Conservation (phyloP, 1,139 yeast species). For the Arxiozyma heterogenica region DNA sequence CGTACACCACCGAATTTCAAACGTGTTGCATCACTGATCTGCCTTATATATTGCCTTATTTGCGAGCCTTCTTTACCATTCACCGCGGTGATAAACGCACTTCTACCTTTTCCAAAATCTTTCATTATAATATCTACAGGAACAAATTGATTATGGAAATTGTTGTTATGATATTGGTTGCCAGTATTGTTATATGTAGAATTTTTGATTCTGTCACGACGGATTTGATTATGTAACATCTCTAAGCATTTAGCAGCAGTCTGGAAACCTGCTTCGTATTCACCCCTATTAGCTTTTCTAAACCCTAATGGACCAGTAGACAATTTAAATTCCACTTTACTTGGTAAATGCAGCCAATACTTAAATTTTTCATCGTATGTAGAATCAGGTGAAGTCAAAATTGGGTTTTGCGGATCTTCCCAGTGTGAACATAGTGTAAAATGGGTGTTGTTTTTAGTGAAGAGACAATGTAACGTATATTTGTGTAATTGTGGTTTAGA, state of each 20-base stretch:
- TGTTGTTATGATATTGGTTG: not conserved
- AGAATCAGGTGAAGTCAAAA: slow-evolving; percentile 46
- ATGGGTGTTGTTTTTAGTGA: slow-evolving; percentile 76
- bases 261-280: slow-evolving; percentile 92
- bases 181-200: not conserved
- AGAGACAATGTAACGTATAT: slow-evolving; percentile 63
- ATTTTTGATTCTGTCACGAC: not conserved
- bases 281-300: slow-evolving; percentile 74
- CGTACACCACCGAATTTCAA: slow-evolving; percentile 90
- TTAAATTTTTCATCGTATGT: slow-evolving; percentile 52
- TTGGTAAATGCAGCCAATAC: slow-evolving; percentile 72
- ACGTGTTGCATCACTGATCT: slow-evolving; percentile 69
- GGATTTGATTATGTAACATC: slow-evolving; percentile 45
- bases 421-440: slow-evolving; percentile 65
- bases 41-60: slow-evolving; percentile 53
- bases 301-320: slow-evolving; percentile 71
- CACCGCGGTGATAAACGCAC: slow-evolving; percentile 75
- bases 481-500: not conserved
- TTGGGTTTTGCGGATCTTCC: slow-evolving; percentile 49
- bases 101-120: slow-evolving; percentile 84
- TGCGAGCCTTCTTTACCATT: slow-evolving; percentile 80
- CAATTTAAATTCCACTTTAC: slow-evolving; percentile 57
- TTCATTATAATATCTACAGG: slow-evolving; percentile 65
- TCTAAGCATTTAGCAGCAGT: slow-evolving; percentile 68
- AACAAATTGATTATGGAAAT: slow-evolving; percentile 30